Evolutionary conservation across 2,329 filamentous ascomycete genomes (phyloP), one percentile per base, ranked within the genome.

Genomic region (Bimuria novae-zelandiae): DNA sequence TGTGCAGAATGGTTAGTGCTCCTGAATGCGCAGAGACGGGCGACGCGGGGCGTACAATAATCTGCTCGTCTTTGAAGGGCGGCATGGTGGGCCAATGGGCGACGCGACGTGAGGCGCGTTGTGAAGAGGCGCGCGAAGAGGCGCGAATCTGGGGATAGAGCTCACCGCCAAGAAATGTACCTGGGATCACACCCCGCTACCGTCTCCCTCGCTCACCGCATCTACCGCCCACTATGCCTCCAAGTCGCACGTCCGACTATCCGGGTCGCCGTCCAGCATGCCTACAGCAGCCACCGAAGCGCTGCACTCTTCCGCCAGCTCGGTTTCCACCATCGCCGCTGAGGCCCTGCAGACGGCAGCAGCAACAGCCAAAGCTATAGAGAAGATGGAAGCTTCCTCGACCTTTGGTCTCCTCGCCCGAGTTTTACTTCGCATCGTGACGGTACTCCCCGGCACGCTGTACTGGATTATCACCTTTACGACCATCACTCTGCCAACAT

Each of bases 401-500:
- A 69, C 67, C 14, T 69, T 76, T 57, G 79, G 78, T 55, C 70
- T 79, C 54, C 68, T 82, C 21, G 77, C 73, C n/a, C 78, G 77
- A 64, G 67, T 79, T 25, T 71, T 84, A 51, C 69, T 82, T 54
- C 75, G 80, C 48, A 62, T 79, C 43, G 70, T 83, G 54, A 77
- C 78, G 56, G 77, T 84, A 51, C 72, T 87, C 46, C 85, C 85
- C 39, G 79, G 80, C 55, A 54, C 83, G 30, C 73, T 87, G 48
- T 95, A 94, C 76, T 96, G 89, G 87, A 75, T 87, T 49, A 85
- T 96, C 62, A 90, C 89, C 56, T 89, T 96, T 67, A 84, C 87
- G 16, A 96, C 93, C 22, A 92, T 97, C 62, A 95, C 90, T 14
- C 74, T 97, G 54, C 94, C 94, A 37, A 91, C 90, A 71, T 85